phyloP scores from a whole-genome alignment of 345 rosid genomes.

The Euphorbia pulcherrima region DNA sequence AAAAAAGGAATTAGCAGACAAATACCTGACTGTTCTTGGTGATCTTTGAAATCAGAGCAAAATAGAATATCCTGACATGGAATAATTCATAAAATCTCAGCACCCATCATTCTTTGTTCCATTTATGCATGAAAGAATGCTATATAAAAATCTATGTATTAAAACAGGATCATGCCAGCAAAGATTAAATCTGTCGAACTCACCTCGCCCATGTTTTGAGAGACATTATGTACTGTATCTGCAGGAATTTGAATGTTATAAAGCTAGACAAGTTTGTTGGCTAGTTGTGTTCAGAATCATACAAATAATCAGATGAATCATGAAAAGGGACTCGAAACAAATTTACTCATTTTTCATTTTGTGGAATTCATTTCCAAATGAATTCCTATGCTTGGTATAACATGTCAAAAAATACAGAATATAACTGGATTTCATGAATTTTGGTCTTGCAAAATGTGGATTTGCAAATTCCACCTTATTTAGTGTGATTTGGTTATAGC shows the following conservation, averaged over 20 bases:
- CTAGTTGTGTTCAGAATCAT: not conserved
- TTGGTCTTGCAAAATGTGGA: no score
- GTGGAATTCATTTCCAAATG: no score
- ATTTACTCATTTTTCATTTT: no score
- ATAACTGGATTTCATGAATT: no score
- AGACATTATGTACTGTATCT: slow-evolving; percentile 55
- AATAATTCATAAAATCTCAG: slow-evolving; percentile 20
- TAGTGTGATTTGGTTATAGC: no score
- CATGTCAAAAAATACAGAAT: no score
- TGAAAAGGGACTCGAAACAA: no score
- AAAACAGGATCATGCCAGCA: not conserved
- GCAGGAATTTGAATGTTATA: slow-evolving; percentile 19
- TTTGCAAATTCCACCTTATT: no score
- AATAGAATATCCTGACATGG: slow-evolving; percentile 60
- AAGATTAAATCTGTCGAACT: slow-evolving; percentile 16
- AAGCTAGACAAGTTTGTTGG: slow-evolving; percentile 8
- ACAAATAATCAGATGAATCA: not conserved
- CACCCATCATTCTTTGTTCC: not conserved
- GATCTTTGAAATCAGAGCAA: slow-evolving; percentile 53
- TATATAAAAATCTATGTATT: not conserved
- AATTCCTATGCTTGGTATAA: no score
- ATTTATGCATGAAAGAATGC: not conserved
- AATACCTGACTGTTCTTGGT: slow-evolving; percentile 64
- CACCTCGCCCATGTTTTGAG: slow-evolving; percentile 64
- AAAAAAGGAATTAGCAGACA: not conserved